These are phyloP conservation scores for Suhomyces choctaworum DNA, from an alignment of 1,139 yeast species.

Conservation along the genomic window DNA sequence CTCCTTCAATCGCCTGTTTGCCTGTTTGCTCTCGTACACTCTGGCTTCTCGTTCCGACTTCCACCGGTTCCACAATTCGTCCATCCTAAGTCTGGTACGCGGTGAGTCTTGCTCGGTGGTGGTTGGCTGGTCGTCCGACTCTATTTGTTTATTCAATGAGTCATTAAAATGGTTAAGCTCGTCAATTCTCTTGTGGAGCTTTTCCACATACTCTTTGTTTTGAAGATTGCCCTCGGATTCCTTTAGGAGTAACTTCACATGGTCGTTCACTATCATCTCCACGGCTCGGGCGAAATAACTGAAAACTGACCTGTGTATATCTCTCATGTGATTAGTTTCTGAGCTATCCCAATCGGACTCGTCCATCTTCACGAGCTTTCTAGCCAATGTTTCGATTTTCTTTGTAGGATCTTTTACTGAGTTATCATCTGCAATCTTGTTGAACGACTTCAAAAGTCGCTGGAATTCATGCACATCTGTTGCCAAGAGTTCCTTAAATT, in stretches of 20 bases:
- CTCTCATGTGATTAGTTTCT: constrained; percentile 36
- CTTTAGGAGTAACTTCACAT: constrained; percentile 45
- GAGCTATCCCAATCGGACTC: constrained; percentile 18
- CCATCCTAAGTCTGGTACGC: constrained; percentile 50
- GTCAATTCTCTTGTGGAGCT: constrained; percentile 33
- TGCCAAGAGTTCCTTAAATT: constrained; percentile 39
- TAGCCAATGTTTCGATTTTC: constrained; percentile 44
- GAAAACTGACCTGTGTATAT: constrained; percentile 55
- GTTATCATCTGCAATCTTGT: constrained; percentile 56
- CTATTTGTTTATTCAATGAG: constrained; percentile 23
- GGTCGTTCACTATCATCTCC: constrained; percentile 57
- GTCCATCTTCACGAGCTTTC: constrained; percentile 19
- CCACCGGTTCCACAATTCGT: constrained; percentile 64
- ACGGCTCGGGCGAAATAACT: constrained; percentile 61
- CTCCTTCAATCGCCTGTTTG: constrained; percentile 50
- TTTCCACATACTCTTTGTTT: constrained; percentile 26
- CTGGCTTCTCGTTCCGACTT: constrained; percentile 71
- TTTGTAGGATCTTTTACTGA: constrained; percentile 58
- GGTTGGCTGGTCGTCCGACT: constrained; percentile 14
- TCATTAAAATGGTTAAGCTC: constrained; percentile 32
- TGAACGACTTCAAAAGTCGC: constrained; percentile 47
- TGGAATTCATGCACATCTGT: constrained; percentile 42
- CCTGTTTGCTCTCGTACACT: constrained; percentile 57
- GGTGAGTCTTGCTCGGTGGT: constrained; percentile 24
- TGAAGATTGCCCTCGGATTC: constrained; percentile 25